phyloP scores from a whole-genome alignment of 2,329 filamentous ascomycete genomes.

The Monilinia fructicola region DNA sequence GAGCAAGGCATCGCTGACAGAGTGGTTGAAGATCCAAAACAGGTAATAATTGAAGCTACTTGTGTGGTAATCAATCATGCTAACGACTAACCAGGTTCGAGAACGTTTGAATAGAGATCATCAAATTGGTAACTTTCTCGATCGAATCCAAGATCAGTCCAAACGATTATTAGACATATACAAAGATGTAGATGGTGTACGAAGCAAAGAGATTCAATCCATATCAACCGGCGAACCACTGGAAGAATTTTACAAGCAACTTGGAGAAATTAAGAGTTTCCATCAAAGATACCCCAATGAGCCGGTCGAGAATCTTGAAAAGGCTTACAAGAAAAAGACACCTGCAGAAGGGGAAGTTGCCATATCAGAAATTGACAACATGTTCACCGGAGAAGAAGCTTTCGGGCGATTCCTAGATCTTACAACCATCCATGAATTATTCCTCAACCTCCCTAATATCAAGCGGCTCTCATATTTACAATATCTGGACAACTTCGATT shows the following conservation, averaged over 20 bases:
- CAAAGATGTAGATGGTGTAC: constrained; percentile 70
- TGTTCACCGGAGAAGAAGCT: constrained; percentile 95
- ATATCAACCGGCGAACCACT: constrained; percentile 85
- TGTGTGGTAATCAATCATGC: background rate
- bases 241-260: constrained; percentile 85
- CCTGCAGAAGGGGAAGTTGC: constrained; percentile 63
- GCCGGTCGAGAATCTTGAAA: constrained; percentile 90
- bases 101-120: constrained; percentile 89
- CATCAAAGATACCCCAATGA: constrained; percentile 92
- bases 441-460: constrained; percentile 82
- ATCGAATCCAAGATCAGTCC: constrained; percentile 85
- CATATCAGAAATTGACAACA: constrained; percentile 73
- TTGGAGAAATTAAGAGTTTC: constrained; percentile 79
- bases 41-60: constrained; percentile 54
- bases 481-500: constrained; percentile 89
- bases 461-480: constrained; percentile 88
- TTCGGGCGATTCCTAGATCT: constrained; percentile 93
- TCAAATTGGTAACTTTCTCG: constrained; percentile 81
- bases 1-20: constrained; percentile 93
- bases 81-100: constrained; percentile 61
- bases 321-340: constrained; percentile 75
- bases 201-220: constrained; percentile 76
- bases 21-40: constrained; percentile 82
- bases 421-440: constrained; percentile 79
- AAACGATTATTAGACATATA: constrained; percentile 79